Evolutionary conservation across 495 filamentous ascomycete species (phyloP).

Genomic region (Hypomontagnella monticulosa): DNA sequence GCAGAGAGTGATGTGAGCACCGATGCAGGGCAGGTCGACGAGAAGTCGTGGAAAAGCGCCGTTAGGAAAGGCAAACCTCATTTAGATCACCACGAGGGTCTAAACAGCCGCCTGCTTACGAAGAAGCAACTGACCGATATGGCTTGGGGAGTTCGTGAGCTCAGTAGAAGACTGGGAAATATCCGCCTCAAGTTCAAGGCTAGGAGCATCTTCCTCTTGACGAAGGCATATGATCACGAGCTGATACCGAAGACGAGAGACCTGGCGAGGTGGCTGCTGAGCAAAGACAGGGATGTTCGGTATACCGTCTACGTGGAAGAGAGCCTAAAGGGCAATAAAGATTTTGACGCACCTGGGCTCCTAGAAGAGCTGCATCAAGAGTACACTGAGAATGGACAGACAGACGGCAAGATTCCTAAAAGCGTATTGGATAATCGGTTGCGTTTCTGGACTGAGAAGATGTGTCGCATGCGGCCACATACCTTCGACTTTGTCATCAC

Average conservation of each 20-base stretch:
- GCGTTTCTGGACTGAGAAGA: conserved; percentile 82
- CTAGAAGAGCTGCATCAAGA: conserved; percentile 54
- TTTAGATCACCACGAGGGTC: conserved; percentile 44
- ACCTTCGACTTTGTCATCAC: conserved; percentile 94
- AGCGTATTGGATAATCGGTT: conserved; percentile 67
- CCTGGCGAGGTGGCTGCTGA: conserved; percentile 86
- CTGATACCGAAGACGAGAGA: conserved; percentile 83
- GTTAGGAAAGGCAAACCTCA: conserved; percentile 45
- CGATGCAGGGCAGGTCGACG: conserved; percentile 53
- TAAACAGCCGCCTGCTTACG: conserved; percentile 72
- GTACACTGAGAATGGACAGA: conserved; percentile 40
- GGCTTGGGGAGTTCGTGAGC: conserved; percentile 92
- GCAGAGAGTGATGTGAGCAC: conserved; percentile 40
- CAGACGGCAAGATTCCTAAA: conserved; percentile 52
- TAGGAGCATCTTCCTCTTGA: conserved; percentile 85
- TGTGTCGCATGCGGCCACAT: conserved; percentile 81
- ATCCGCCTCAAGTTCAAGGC: conserved; percentile 82
- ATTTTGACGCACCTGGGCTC: conserved; percentile 74
- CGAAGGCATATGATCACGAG: conserved; percentile 85
- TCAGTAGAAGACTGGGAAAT: conserved; percentile 84
- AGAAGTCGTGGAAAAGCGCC: conserved; percentile 54
- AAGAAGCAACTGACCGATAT: conserved; percentile 95
- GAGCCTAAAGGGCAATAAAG: conserved; percentile 71
- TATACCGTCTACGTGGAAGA: conserved; percentile 87
- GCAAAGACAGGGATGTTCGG: conserved; percentile 69